Evolutionary conservation across 129 eudicot species (phyloP).

Genomic region (Ambrosia trifida): DNA sequence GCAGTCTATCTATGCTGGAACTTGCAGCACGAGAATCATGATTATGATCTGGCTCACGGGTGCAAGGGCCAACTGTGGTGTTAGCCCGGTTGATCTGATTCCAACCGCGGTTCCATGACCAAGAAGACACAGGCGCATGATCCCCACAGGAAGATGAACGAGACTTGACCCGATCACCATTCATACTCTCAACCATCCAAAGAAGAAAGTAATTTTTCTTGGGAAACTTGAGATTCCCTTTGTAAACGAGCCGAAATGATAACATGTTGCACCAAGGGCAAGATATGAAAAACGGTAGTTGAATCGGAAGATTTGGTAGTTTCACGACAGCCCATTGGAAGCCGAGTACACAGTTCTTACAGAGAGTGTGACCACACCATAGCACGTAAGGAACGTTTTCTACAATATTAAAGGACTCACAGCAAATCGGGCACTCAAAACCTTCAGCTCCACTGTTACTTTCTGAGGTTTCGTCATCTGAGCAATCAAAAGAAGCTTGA

Average conservation of each 20-base stretch:
- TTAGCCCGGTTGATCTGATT: background rate
- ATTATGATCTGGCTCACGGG: conserved; percentile 7
- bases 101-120: conserved; percentile 12
- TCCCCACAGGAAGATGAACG: conserved; percentile 10
- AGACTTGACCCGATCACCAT: conserved; percentile 7
- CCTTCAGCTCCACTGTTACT: conserved; percentile 4
- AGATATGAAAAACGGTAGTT: conserved; percentile 8
- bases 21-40: conserved; percentile 6
- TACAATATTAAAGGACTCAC: background rate
- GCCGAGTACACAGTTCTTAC: conserved; percentile 8
- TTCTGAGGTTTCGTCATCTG: conserved; percentile 9
- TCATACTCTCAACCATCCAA: conserved; percentile 15
- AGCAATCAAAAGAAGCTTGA: conserved; percentile 13
- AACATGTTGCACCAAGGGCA: conserved; percentile 12
- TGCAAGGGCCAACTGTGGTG: background rate
- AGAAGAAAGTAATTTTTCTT: conserved; percentile 9
- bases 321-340: conserved; percentile 13
- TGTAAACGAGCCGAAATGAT: conserved; percentile 5
- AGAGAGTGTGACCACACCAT: conserved; percentile 10
- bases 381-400: background rate
- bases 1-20: background rate
- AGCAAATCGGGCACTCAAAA: conserved; percentile 6
- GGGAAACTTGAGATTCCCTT: conserved; percentile 7
- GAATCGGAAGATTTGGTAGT: conserved; percentile 1
- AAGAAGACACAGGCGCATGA: background rate